Base-by-base conservation (phyloP, 371 early-diverging fungal species). In the Mucor mucedo region DNA sequence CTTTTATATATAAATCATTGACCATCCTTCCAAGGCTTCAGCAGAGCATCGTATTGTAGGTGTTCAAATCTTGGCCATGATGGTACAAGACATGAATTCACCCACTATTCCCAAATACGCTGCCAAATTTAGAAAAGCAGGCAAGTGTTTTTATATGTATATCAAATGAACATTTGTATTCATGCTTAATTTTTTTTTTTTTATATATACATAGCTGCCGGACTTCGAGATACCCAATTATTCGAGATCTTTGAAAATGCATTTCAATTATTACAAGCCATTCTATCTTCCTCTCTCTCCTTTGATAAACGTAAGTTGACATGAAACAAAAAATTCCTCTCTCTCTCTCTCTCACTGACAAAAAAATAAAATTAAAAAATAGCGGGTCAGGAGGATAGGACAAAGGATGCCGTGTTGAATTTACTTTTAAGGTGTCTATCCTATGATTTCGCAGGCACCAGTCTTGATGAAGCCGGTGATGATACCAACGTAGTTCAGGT, bases 381-480 rank as follows among this genome's bases (percentile, higher is more conserved):
- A 78, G 80, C 80, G 56, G 63, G 63, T 41, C 70, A 80, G 47
- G 76, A 82, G 59, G 64, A 71, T 38, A 74, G 79, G 29, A 71
- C 86, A 48, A 79, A 78, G 14, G 88, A 87, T 30, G 75, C 72
- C 40, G 76, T 86, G n/a, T 62, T 93, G 52, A 60, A 69, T 59
- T 75, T 93, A 42, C 77, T 93, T 60, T 73, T 84, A 30, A 86
- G 84, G 27, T 92, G 91, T 58, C 68, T 94, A 57, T 74, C 79
- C 0, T 95, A 90, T 74, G 94, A 94, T 72, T 95, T 95, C 70
- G 89, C 93, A n/a, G 93, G 94, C 33, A 85, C 93, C 44, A 83
- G 84, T 27, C 78, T 88, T 3, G 95, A 94, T 56, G 95, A 94
- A 63, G 84, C 93, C 13, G 84, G 85, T 4, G 95, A 94, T 57